Conservation (phyloP, 805 yeast genomes). For the Kockiozyma suomiensis region DNA sequence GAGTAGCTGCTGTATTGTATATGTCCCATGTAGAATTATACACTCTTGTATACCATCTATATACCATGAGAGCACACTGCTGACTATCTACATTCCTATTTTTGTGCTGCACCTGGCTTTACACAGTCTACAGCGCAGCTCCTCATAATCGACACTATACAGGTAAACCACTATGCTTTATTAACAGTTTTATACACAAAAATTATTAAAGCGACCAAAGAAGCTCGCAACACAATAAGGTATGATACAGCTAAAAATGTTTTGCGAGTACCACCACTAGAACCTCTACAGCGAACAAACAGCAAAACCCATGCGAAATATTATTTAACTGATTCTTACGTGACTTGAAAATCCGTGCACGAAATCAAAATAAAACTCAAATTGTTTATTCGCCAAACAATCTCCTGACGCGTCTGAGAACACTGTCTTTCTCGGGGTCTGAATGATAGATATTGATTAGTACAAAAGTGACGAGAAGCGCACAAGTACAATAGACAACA, state of each 20-base stretch:
- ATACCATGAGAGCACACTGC: no score
- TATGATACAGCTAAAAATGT: slow-evolving; percentile 11
- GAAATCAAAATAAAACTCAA: no score
- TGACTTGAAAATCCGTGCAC: not conserved
- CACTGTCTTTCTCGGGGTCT: slow-evolving; percentile 97
- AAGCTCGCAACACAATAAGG: not conserved
- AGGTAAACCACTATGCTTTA: slow-evolving; percentile 6
- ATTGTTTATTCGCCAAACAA: slow-evolving; percentile 79
- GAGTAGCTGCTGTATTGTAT: no score
- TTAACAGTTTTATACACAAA: slow-evolving; percentile 11
- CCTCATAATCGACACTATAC: no score
- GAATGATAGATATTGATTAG: not conserved
- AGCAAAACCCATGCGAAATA: not conserved
- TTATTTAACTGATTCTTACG: not conserved
- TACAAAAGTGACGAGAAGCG: not conserved
- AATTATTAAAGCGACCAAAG: not conserved
- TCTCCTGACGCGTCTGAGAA: slow-evolving; percentile 90
- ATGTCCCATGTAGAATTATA: no score
- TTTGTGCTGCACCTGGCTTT: no score
- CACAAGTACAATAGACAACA: not conserved
- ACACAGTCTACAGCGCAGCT: no score
- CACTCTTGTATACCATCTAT: no score
- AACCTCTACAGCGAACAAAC: not conserved
- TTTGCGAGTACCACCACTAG: not conserved
- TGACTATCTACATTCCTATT: no score